Percentiles rank a stretch among this genome's conserved stretches.
Evolutionary conservation across 331 rosid genomes (phyloP).

Genomic region (Quercus tomentella): DNA sequence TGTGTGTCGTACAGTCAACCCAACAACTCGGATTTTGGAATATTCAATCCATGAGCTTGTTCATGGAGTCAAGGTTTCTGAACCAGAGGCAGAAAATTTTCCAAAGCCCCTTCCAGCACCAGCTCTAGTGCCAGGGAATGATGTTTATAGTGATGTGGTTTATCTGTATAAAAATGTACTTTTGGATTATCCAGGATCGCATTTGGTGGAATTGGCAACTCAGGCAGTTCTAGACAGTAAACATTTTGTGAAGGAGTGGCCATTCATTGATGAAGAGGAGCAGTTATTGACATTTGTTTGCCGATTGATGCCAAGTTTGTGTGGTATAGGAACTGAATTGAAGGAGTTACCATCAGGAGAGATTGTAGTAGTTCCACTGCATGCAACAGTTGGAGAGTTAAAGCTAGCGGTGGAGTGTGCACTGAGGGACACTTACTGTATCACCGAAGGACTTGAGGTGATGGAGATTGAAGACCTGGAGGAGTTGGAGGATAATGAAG

Average conservation of each 20-base stretch:
- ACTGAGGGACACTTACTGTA: slow-evolving; percentile 71
- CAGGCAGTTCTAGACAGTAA: slow-evolving; percentile 70
- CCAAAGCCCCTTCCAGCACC: slow-evolving; percentile 22
- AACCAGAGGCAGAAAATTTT: slow-evolving; percentile 20
- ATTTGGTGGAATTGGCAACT: slow-evolving; percentile 49
- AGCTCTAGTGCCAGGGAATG: slow-evolving; percentile 43
- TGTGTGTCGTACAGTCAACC: slow-evolving; percentile 71
- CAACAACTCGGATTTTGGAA: slow-evolving; percentile 60
- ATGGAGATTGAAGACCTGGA: slow-evolving; percentile 52
- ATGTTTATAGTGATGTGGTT: slow-evolving; percentile 60
- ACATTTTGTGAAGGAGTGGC: slow-evolving; percentile 75
- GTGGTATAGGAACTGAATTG: slow-evolving; percentile 29
- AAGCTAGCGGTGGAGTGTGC: slow-evolving; percentile 63
- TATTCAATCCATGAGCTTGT: slow-evolving; percentile 64
- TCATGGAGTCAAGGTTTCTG: slow-evolving; percentile 30
- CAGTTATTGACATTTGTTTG: slow-evolving; percentile 60
- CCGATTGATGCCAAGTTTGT: slow-evolving; percentile 40
- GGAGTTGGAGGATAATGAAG: slow-evolving; percentile 45
- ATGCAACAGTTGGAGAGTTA: slow-evolving; percentile 69
- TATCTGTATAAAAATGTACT: slow-evolving; percentile 65
- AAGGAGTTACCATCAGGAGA: slow-evolving; percentile 53
- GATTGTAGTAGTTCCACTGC: slow-evolving; percentile 58
- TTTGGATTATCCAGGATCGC: slow-evolving; percentile 60
- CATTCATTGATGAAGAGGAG: slow-evolving; percentile 52
- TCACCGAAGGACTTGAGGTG: slow-evolving; percentile 53